These are phyloP conservation scores for Corymbia citriodora DNA, from an alignment of 441 rosid genomes.

Conservation along the genomic window DNA sequence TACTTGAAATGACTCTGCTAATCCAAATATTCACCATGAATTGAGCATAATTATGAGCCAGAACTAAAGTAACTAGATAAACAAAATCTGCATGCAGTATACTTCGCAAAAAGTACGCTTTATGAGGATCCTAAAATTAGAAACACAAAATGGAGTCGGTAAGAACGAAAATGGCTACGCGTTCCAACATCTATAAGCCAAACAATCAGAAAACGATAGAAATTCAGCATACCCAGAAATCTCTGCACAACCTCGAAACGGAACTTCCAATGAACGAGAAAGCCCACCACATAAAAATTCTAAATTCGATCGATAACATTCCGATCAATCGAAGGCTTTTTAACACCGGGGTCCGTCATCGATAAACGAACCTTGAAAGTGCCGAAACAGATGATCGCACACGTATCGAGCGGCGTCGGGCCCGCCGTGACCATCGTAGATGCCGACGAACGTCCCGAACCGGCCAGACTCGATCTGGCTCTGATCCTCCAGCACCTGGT, in stretches of 20 bases:
- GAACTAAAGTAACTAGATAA: background rate
- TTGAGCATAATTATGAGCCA: background rate
- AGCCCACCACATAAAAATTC: background rate
- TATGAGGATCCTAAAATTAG: background rate
- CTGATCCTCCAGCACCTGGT: constrained; percentile 80
- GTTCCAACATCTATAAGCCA: background rate
- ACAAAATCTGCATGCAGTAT: background rate
- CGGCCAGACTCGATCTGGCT: constrained; percentile 87
- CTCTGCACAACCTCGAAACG: background rate
- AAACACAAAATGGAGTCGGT: background rate
- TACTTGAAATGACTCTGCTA: background rate
- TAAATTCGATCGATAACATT: background rate
- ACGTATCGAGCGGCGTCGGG: constrained; percentile 81
- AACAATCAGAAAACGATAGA: background rate
- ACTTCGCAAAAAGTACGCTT: background rate
- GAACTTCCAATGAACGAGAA: background rate
- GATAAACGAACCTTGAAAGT: constrained; percentile 68
- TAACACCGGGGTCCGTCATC: background rate
- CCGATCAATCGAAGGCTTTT: background rate
- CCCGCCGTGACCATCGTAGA: constrained; percentile 92
- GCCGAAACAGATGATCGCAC: constrained; percentile 64
- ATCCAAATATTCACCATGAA: background rate
- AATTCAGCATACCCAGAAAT: background rate
- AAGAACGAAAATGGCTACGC: background rate
- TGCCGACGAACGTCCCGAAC: constrained; percentile 87